Evolutionary conservation across 2,329 filamentous ascomycete species (phyloP).

Genomic region (Colletotrichum sp.): DNA sequence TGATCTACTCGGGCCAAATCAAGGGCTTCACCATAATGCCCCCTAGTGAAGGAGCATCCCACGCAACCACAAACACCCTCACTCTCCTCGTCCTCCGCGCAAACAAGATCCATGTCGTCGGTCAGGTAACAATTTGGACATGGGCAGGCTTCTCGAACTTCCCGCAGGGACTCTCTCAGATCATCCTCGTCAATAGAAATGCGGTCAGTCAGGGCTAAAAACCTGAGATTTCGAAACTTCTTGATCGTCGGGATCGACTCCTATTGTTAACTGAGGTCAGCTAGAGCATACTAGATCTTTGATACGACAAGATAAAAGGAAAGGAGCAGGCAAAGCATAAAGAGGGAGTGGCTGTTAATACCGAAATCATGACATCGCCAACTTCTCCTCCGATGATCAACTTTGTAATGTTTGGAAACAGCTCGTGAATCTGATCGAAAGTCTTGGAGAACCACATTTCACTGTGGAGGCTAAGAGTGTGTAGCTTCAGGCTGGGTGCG

Average conservation of each 20-base stretch:
- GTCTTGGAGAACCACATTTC: too few relatives aligned
- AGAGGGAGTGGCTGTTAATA: too few relatives aligned
- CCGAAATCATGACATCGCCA: neutral
- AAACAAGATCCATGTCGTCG: neutral
- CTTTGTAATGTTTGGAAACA: too few relatives aligned
- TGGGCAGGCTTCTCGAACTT: too few relatives aligned
- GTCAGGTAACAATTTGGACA: too few relatives aligned
- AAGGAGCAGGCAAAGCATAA: too few relatives aligned
- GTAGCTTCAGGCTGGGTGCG: neutral
- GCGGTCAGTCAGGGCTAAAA: neutral
- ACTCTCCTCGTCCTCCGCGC: too few relatives aligned
- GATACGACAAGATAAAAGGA: too few relatives aligned
- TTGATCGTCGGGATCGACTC: neutral
- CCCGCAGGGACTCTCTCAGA: accelerated
- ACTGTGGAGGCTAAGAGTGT: neutral
- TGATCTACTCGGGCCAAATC: neutral
- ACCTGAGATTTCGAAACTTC: neutral
- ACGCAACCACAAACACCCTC: neutral
- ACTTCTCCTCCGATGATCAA: neutral
- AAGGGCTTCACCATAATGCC: neutral
- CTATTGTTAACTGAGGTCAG: too few relatives aligned
- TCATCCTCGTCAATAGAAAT: accelerated
- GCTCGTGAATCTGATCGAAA: too few relatives aligned
- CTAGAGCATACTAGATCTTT: too few relatives aligned
- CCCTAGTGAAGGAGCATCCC: accelerated